phyloP scores from a whole-genome alignment of 1,284 basidiomycete genomes.

The Ganoderma lucidum region DNA sequence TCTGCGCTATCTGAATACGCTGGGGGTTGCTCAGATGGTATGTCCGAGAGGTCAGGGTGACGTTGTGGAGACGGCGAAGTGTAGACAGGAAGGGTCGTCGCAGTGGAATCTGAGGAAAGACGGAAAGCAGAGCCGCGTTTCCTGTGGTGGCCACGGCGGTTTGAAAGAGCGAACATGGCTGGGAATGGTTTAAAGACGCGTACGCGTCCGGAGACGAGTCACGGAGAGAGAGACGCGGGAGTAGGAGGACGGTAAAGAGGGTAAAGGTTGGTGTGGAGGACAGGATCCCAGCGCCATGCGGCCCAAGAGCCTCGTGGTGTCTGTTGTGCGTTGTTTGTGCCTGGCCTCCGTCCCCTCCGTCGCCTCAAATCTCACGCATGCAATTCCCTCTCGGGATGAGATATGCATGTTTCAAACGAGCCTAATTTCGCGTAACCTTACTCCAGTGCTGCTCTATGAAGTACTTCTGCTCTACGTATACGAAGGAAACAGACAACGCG shows the following conservation, averaged over 20 bases:
- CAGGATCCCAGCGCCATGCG: constrained; percentile 8
- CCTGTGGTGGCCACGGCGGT: constrained; percentile 47
- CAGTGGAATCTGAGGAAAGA: constrained; percentile 73
- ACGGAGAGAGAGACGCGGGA: constrained; percentile 17
- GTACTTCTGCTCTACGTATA: neutral
- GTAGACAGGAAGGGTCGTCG: constrained; percentile 71
- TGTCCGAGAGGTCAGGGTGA: constrained; percentile 40
- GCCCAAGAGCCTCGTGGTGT: constrained; percentile 3
- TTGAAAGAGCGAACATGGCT: constrained; percentile 32
- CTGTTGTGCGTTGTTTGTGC: constrained; percentile 28
- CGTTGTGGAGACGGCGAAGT: constrained; percentile 48
- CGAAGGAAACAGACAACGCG: neutral
- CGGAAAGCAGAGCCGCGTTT: constrained; percentile 64
- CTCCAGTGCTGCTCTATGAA: neutral
- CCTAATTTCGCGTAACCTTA: neutral
- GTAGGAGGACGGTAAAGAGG: neutral
- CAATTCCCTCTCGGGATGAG: constrained; percentile 2
- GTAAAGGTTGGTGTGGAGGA: constrained; percentile 2
- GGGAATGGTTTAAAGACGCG: constrained; percentile 17
- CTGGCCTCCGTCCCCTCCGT: neutral
- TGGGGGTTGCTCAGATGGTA: constrained; percentile 66
- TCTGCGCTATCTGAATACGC: constrained; percentile 80
- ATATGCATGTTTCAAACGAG: constrained; percentile 6
- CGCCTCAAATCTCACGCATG: neutral
- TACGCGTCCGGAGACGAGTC: constrained; percentile 23